Base-by-base conservation (phyloP, 2,329 filamentous ascomycete genomes). In the Chalara sp. region DNA sequence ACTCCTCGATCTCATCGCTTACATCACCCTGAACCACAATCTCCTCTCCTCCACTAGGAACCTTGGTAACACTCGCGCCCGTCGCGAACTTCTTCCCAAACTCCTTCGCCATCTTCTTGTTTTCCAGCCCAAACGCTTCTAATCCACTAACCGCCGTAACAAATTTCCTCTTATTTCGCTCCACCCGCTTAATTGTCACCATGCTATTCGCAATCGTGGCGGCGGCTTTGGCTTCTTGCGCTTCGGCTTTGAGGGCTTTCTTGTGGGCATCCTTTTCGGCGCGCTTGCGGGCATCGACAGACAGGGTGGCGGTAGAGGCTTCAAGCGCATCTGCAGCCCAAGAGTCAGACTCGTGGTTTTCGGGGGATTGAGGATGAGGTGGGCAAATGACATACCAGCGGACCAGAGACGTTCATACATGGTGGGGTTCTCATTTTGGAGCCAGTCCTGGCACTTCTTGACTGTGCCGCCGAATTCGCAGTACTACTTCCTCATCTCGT, bases 21-120 rank as follows among this genome's bases (percentile, higher is more conserved):
- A 99, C 84, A 72, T 99, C 93, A 33, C 93, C 93, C 72, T 99
- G 93, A 21, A 99, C 89, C 5, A 95, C 95, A 67, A 99, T 97
- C 72, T 97, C 93, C 71, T 99, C 93, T 13, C 87, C 87, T 28
- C 89, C 89, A 50, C 83, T 84, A 0, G 89, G 80, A 1, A 87
- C 80, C 73, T 96, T 96, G 6, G 92, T 97, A 43, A 99, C 93
- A 43, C 86, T 91, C 12, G 84, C 86, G 1, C 93, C 93, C 7
- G 93, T 97, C 32, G 93, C 93, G 66, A 99, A 97, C 72, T 96
- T 97, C 80, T 97, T 99, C 56, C 93, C 93, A 60, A 97, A 84
- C 65, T 97, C 93, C 76, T 97, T 97, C 52, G 91, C 85, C 6
- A 95, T 79, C 74, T 96, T 97, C 72, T 99, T 99, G 64, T 96